phyloP scores from a whole-genome alignment of 371 early-diverging fungal genomes.

The Circinella umbellata region DNA sequence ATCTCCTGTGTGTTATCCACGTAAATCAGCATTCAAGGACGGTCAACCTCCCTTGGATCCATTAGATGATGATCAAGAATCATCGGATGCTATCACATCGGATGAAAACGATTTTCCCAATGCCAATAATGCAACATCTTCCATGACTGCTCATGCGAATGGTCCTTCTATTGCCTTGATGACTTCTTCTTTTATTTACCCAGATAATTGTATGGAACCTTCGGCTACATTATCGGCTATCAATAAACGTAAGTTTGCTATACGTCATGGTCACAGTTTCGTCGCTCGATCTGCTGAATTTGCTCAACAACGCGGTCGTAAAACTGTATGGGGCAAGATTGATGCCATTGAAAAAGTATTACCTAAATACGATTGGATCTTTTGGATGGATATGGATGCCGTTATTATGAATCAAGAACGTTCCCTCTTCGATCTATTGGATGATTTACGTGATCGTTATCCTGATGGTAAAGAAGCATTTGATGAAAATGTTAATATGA shows the following conservation, averaged over 20 bases:
- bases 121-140: background rate
- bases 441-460: constrained; percentile 28
- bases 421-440: constrained; percentile 47
- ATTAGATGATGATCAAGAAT: constrained; percentile 23
- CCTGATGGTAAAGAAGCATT: constrained; percentile 33
- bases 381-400: constrained; percentile 76
- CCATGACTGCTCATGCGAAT: background rate
- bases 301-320: constrained; percentile 59
- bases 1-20: constrained; percentile 25
- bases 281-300: constrained; percentile 65
- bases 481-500: constrained; percentile 47
- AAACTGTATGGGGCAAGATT: constrained; percentile 67
- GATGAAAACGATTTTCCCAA: constrained; percentile 11
- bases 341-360: constrained; percentile 64
- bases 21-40: constrained; percentile 12
- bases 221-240: constrained; percentile 56
- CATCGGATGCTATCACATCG: background rate
- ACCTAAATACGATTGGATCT: constrained; percentile 70
- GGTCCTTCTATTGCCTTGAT: constrained; percentile 50
- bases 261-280: constrained; percentile 62
- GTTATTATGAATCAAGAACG: constrained; percentile 56
- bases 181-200: constrained; percentile 64
- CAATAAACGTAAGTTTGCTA: constrained; percentile 63
- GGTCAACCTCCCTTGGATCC: constrained; percentile 18
- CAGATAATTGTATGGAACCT: constrained; percentile 67